These are phyloP conservation scores for Fusarium beomiforme DNA, from an alignment of 2,329 filamentous ascomycete species.

Conservation along the genomic window DNA sequence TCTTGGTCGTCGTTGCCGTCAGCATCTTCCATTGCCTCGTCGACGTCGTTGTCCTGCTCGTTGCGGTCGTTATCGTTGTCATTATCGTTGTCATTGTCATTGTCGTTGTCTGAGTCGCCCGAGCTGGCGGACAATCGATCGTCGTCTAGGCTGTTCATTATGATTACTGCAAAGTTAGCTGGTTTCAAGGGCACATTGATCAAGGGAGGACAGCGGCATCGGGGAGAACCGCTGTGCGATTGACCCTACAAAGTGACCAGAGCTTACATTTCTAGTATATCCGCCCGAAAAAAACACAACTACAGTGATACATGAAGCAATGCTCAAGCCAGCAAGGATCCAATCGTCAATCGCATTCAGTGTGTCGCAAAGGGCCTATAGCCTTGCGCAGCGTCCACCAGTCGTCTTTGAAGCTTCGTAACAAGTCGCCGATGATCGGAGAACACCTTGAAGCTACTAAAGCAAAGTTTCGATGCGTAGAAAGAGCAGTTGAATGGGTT, in stretches of 20 bases:
- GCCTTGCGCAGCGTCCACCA: background rate
- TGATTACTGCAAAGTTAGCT: constrained; percentile 1
- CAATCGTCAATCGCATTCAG: background rate
- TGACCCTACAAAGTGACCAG: background rate
- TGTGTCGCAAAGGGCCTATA: constrained; percentile 13
- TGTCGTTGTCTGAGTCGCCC: constrained; percentile 45
- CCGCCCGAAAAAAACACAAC: background rate
- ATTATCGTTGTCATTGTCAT: constrained; percentile 52
- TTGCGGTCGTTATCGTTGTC: constrained; percentile 58
- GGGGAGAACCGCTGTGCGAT: too few relatives aligned
- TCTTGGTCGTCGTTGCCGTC: constrained; percentile 49
- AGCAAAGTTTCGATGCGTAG: background rate
- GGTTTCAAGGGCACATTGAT: background rate
- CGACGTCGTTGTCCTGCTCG: constrained; percentile 56
- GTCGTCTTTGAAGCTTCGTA: background rate
- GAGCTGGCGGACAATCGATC: constrained; percentile 40
- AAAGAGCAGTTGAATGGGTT: background rate
- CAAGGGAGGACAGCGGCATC: background rate
- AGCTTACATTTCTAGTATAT: background rate
- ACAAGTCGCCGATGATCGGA: background rate
- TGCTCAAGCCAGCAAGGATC: background rate
- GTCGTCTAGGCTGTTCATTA: constrained; percentile 36
- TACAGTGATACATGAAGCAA: background rate
- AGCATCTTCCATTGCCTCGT: constrained; percentile 67
- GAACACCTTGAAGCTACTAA: background rate